Conservation (phyloP, 2,329 filamentous ascomycete species). For the Ilyonectria mors-panacis region DNA sequence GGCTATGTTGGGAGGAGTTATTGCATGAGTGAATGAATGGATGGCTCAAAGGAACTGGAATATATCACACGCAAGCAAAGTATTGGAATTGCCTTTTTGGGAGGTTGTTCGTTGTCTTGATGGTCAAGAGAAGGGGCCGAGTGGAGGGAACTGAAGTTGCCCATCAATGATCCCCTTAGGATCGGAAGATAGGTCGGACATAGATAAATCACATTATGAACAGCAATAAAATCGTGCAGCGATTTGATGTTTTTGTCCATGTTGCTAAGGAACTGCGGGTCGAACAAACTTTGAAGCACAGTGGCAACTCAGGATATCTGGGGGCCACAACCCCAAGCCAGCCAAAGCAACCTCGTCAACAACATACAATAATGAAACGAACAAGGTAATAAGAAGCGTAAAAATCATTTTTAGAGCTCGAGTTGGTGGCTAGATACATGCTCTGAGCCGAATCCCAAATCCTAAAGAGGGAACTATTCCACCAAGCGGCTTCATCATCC, state of each 20-base stretch:
- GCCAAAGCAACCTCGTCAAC: not conserved
- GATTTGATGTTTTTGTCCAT: not conserved
- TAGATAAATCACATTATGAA: conserved; percentile 27
- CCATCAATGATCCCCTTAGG: conserved; percentile 5
- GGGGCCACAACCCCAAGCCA: not conserved
- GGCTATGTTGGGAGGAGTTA: not conserved
- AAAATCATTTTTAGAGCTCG: not conserved
- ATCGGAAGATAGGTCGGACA: conserved; percentile 12
- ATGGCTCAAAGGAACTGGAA: conserved; percentile 21
- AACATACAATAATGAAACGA: not conserved
- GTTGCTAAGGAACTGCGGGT: not conserved
- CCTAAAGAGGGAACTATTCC: not conserved
- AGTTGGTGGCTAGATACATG: not conserved
- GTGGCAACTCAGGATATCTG: not conserved
- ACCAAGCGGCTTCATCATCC: not conserved
- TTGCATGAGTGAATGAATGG: conserved; percentile 22
- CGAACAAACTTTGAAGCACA: not conserved
- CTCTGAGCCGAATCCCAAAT: not conserved
- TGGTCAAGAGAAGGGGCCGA: conserved; percentile 25
- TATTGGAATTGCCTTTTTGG: conserved; percentile 22
- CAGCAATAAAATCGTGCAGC: not conserved
- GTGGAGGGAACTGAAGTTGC: not conserved
- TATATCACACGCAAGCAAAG: conserved; percentile 39
- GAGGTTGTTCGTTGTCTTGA: conserved; percentile 27
- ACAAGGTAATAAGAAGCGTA: not conserved